These are phyloP conservation scores for Hypoxylon sp. DNA, from an alignment of 2,329 filamentous ascomycete genomes.

Conservation along the genomic window DNA sequence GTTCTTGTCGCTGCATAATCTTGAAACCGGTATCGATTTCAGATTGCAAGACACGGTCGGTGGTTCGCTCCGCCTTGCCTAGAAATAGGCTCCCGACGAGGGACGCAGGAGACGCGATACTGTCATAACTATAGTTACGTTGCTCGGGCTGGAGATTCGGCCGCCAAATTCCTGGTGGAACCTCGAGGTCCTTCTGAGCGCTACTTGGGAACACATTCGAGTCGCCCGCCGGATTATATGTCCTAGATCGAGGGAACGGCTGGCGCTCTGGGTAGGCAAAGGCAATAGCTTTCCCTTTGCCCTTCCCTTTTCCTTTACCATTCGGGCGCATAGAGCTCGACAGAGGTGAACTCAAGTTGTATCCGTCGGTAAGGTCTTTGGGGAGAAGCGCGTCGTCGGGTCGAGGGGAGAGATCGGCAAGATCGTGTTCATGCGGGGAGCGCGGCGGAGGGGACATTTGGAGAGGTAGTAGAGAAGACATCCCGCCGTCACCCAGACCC, in stretches of 20 bases:
- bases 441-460: conserved; percentile 39
- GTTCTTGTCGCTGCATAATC: conserved; percentile 58
- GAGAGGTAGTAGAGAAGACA: conserved; percentile 42
- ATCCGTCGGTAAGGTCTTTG: conserved; percentile 21
- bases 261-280: conserved; percentile 41
- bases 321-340: conserved; percentile 19
- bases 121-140: conserved; percentile 23
- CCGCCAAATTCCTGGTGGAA: conserved; percentile 41
- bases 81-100: conserved; percentile 49
- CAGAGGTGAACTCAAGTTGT: neutral
- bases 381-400: conserved; percentile 47
- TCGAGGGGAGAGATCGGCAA: conserved; percentile 49
- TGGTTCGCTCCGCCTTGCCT: conserved; percentile 36
- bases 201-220: conserved; percentile 23
- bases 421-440: conserved; percentile 46
- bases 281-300: conserved; percentile 39
- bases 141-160: conserved; percentile 39
- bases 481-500: conserved; percentile 42
- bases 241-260: conserved; percentile 38
- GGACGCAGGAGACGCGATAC: conserved; percentile 35
- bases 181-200: conserved; percentile 16
- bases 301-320: conserved; percentile 35
- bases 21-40: conserved; percentile 49
- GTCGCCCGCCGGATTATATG: conserved; percentile 23
- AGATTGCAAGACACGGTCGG: conserved; percentile 35